These are phyloP conservation scores for Diaporthe sp. DNA, from an alignment of 2,329 filamentous ascomycete species.

Conservation along the genomic window DNA sequence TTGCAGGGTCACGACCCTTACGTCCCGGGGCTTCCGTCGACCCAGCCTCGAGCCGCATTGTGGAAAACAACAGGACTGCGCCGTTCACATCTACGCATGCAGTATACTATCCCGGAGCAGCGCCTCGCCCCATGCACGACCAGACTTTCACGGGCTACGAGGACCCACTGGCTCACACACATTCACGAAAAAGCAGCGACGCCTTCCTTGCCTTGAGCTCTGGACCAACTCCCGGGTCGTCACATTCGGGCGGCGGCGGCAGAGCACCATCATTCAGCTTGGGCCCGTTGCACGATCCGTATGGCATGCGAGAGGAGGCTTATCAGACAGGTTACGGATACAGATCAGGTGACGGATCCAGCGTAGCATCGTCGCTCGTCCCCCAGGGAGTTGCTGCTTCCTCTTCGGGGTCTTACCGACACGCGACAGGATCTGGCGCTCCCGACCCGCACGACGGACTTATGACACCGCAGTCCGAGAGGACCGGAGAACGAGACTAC, in stretches of 20 bases:
- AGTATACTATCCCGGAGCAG: conserved; percentile 30
- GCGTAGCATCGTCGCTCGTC: conserved; percentile 53
- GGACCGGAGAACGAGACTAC: conserved; percentile 66
- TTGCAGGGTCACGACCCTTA: conserved; percentile 39
- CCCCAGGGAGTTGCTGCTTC: conserved; percentile 51
- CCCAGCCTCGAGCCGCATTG: background rate
- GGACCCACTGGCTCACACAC: conserved; percentile 26
- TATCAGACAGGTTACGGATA: conserved; percentile 45
- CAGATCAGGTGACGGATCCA: conserved; percentile 53
- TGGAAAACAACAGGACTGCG: conserved; percentile 16
- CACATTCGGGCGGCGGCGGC: conserved; percentile 40
- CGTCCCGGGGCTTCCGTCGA: background rate
- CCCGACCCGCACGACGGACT: conserved; percentile 50
- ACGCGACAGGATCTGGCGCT: conserved; percentile 48
- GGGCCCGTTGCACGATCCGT: conserved; percentile 39
- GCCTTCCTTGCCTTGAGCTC: conserved; percentile 31
- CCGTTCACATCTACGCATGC: conserved; percentile 18
- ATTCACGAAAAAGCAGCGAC: conserved; percentile 35
- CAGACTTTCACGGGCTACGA: conserved; percentile 34
- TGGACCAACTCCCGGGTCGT: conserved; percentile 42
- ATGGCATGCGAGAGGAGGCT: conserved; percentile 43
- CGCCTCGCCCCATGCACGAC: conserved; percentile 29
- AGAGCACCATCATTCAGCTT: conserved; percentile 39
- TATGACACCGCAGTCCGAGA: conserved; percentile 58
- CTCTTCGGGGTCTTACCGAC: conserved; percentile 42